Evolutionary conservation across 2,329 filamentous ascomycete genomes (phyloP).

Genomic region (Nemania abortiva): DNA sequence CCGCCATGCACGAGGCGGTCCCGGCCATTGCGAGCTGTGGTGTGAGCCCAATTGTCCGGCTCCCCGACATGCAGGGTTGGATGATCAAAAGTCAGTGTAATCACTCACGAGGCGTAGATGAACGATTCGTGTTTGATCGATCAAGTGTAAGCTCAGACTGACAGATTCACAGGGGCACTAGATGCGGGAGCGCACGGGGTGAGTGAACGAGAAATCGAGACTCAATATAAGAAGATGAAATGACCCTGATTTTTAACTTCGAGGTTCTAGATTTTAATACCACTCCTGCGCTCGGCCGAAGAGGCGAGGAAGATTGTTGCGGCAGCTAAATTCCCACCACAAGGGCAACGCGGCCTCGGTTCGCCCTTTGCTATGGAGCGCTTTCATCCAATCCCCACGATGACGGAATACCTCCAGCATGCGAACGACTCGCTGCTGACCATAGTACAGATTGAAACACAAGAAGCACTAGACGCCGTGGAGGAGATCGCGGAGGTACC

Average conservation of each 20-base stretch:
- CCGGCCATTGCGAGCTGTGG: slow-evolving; percentile 67
- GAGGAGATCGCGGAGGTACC: slow-evolving; percentile 72
- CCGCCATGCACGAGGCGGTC: slow-evolving; percentile 69
- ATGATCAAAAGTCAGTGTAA: slow-evolving; percentile 66
- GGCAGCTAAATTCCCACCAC: slow-evolving; percentile 68
- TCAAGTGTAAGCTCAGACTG: slow-evolving; percentile 29
- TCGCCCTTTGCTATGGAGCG: slow-evolving; percentile 66
- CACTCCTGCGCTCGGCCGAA: slow-evolving; percentile 66
- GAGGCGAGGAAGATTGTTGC: slow-evolving; percentile 64
- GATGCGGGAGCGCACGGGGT: slow-evolving; percentile 70
- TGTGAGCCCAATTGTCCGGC: slow-evolving; percentile 67
- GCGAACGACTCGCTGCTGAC: slow-evolving; percentile 70
- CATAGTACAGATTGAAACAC: slow-evolving; percentile 76
- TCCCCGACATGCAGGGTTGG: slow-evolving; percentile 68
- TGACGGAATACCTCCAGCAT: slow-evolving; percentile 67
- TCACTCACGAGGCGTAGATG: not conserved
- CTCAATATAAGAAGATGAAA: not conserved
- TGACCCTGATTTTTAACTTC: slow-evolving; percentile 18
- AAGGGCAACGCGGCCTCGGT: slow-evolving; percentile 66
- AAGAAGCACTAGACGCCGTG: slow-evolving; percentile 69
- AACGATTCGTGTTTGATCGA: not conserved
- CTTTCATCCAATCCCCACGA: slow-evolving; percentile 61
- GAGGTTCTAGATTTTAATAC: slow-evolving; percentile 60
- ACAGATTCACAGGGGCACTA: slow-evolving; percentile 60
- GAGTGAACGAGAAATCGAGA: slow-evolving; percentile 40